Evolutionary conservation across 2,329 filamentous ascomycete genomes (phyloP).

Genomic region (Penicillium fuscoglaucum): DNA sequence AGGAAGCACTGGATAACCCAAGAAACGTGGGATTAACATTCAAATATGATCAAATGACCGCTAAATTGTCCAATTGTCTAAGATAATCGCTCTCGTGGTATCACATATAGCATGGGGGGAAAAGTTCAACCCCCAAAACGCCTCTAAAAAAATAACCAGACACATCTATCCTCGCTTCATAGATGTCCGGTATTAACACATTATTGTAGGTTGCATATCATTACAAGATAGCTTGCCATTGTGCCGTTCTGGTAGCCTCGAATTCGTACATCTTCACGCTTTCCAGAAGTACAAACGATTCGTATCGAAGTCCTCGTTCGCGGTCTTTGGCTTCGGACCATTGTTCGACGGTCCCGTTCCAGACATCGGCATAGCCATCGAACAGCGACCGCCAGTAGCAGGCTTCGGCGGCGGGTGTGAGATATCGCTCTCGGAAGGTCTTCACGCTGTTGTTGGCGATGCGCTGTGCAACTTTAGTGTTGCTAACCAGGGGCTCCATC

Average conservation of each 20-base stretch:
- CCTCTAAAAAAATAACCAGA: neutral
- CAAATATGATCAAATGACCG: neutral
- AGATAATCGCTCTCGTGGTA: conserved; percentile 7
- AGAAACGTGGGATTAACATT: neutral
- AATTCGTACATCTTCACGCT: conserved; percentile 31
- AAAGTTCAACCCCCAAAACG: neutral
- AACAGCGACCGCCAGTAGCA: conserved; percentile 54
- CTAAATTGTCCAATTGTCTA: neutral
- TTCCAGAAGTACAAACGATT: conserved; percentile 34
- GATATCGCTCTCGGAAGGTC: conserved; percentile 51
- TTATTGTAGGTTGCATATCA: neutral
- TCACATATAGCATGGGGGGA: neutral
- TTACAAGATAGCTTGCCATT: conserved; percentile 3
- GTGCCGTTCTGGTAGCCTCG: conserved; percentile 6
- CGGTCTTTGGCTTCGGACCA: conserved; percentile 14
- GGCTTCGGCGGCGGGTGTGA: conserved; percentile 52
- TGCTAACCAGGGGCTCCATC: conserved; percentile 39
- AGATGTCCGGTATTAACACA: neutral
- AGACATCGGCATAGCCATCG: conserved; percentile 30
- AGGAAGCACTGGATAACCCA: neutral
- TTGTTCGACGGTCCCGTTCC: conserved; percentile 21
- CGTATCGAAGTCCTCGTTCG: conserved; percentile 31
- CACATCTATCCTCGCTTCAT: neutral
- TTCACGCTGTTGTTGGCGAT: conserved; percentile 51
- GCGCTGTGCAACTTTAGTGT: conserved; percentile 41